Percentiles rank a stretch among this genome's conserved stretches.
Conservation (phyloP, 306 rosid genomes). For the Cucurbita ficifolia region DNA sequence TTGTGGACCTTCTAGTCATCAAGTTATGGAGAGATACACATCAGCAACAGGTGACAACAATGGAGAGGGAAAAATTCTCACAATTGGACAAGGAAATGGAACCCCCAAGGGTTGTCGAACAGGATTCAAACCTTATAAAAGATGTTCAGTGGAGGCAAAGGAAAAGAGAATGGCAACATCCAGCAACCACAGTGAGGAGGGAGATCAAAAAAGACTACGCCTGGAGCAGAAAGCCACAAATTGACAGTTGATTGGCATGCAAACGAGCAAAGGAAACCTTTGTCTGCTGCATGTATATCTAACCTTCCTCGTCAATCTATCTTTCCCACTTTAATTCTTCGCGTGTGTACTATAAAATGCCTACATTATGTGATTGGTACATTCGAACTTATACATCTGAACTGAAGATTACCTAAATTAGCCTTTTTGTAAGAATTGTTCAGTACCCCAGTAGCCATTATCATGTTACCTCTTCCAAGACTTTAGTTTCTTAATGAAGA, state of each 20-base stretch:
- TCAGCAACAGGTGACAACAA: constrained; percentile 18
- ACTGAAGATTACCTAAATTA: constrained; percentile 1
- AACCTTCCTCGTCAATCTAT: constrained; percentile 6
- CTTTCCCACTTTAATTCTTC: constrained; percentile 2
- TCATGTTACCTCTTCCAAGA: background rate
- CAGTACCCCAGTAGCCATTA: background rate
- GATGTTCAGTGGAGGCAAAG: constrained; percentile 68
- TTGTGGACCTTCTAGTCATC: constrained; percentile 14
- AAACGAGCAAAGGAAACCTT: constrained; percentile 5
- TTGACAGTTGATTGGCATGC: constrained; percentile 25
- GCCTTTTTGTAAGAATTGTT: constrained; percentile 8
- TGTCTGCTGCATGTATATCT: constrained; percentile 25
- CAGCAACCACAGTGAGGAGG: constrained; percentile 59
- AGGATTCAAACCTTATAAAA: constrained; percentile 91
- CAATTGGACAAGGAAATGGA: constrained; percentile 58
- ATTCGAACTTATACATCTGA: constrained; percentile 6
- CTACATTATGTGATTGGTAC: constrained; percentile 6
- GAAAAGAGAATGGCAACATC: constrained; percentile 36
- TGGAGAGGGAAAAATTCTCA: constrained; percentile 37
- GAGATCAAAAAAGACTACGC: constrained; percentile 53
- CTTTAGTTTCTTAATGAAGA: background rate
- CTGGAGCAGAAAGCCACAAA: constrained; percentile 47
- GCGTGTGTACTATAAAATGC: constrained; percentile 8
- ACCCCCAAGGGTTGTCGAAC: constrained; percentile 53
- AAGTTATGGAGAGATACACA: constrained; percentile 19